Evolutionary conservation across 805 yeast genomes (phyloP), one percentile per base, ranked within the genome.

Genomic region (Candida pseudofarinosa): DNA sequence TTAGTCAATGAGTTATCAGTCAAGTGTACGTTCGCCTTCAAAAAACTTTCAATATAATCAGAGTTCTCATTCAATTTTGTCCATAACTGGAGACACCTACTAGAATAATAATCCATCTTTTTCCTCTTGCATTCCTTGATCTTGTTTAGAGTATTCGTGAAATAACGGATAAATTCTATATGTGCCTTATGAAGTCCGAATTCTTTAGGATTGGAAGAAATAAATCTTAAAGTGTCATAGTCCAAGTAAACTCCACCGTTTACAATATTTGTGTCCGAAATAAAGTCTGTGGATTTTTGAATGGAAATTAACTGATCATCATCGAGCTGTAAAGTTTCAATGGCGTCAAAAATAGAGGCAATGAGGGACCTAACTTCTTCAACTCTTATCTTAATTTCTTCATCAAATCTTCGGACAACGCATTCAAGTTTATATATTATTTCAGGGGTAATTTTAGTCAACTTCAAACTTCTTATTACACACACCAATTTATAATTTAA

Each of bases 41-140:
- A 46, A 49, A 85, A 83, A 0, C 55, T 51, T 7, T 60, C 62
- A n/a, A 68, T 55, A 41, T 67, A 64, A 0, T 63, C 58, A 5
- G 61, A 49, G 20, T 72, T 72, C 47, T 81, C 80, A 12, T 74
- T 74, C 4, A 85, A 64, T 50, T 76, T 80, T 1, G 51, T 56
- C 89, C 90, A 84, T 26, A 85, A 60, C 4, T 53, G 52, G 12
- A 60, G 52, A 52, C 87, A 81, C 14, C 73, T 67, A 2, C 55
- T 45, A 4, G 65, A 46, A 26, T 66, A 60, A 7, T 62, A 46
- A 6, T 68, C 63, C 49, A 55, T 60, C 50, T 67, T 71, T 54
- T 55, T 58, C 48, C 65, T 73, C 39, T 60, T 66, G 37, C 61
- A 53, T 15, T 54, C 58, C 46, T 61, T 71, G 13, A 65, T 60